Evolutionary conservation across 352 stramenopile genomes (phyloP).

Genomic region (Hyaloperonospora brassicae): DNA sequence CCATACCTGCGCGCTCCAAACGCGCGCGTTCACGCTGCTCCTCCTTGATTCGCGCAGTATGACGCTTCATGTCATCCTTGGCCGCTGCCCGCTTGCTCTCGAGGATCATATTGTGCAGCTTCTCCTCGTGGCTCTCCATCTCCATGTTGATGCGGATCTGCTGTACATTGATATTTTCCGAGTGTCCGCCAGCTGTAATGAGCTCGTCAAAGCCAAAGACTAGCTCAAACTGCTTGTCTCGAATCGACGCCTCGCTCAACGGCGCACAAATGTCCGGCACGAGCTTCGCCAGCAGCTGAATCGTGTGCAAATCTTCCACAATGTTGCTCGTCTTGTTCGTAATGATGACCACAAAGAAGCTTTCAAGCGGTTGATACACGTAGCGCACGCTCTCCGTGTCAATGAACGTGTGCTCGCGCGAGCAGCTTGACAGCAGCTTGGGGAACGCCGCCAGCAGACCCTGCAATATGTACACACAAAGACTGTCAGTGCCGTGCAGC

Average conservation of each 20-base stretch:
- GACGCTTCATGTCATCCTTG: conserved; percentile 86
- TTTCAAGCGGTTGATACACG: conserved; percentile 98
- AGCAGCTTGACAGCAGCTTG: conserved; percentile 93
- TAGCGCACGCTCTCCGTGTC: conserved; percentile 98
- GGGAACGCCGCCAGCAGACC: conserved; percentile 97
- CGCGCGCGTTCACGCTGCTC: conserved; percentile 78
- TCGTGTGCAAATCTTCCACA: conserved; percentile 97
- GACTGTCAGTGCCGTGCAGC: background rate
- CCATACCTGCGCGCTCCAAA: conserved; percentile 64
- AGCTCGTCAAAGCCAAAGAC: conserved; percentile 99
- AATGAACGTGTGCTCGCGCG: conserved; percentile 97
- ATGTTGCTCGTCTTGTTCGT: conserved; percentile 99
- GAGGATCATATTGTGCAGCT: conserved; percentile 97
- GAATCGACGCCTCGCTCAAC: conserved; percentile 91
- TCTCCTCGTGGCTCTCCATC: conserved; percentile 99
- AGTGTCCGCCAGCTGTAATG: conserved; percentile 94
- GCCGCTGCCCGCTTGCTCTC: conserved; percentile 90
- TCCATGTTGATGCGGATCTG: conserved; percentile 96
- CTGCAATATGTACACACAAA: conserved; percentile 12
- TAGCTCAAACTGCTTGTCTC: conserved; percentile 96
- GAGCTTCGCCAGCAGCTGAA: conserved; percentile 96
- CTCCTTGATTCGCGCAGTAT: conserved; percentile 82
- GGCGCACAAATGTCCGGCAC: conserved; percentile 92
- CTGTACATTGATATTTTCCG: conserved; percentile 91
- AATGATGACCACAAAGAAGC: conserved; percentile 96